A percentile compares a stretch with the other conserved stretches of the same genome.
phyloP scores from a whole-genome alignment of 257 asterid genomes.

The Coffea eugenioides region DNA sequence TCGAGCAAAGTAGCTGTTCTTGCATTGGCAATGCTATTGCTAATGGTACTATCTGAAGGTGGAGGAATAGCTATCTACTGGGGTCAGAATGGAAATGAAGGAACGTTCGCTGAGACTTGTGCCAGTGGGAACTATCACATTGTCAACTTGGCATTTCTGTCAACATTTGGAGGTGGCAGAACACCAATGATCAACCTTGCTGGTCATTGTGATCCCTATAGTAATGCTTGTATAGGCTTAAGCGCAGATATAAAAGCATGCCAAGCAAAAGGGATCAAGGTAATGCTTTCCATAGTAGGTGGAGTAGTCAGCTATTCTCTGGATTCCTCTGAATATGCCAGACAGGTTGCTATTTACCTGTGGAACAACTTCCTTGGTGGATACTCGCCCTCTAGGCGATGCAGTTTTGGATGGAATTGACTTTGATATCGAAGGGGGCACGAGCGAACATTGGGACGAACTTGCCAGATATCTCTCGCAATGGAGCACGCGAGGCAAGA shows the following conservation, averaged over 20 bases:
- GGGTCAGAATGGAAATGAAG: constrained; percentile 66
- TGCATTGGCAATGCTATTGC: neutral
- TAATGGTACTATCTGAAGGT: constrained; percentile 29
- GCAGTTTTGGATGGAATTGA: constrained; percentile 58
- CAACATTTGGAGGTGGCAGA: constrained; percentile 47
- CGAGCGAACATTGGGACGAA: constrained; percentile 47
- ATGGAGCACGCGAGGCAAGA: constrained; percentile 40
- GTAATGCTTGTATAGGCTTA: constrained; percentile 35
- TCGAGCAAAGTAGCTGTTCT: neutral
- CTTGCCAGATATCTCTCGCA: constrained; percentile 38
- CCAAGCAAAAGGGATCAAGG: constrained; percentile 46
- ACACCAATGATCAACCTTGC: constrained; percentile 54
- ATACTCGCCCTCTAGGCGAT: constrained; percentile 41
- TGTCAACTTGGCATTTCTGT: constrained; percentile 51
- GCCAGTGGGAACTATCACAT: constrained; percentile 45
- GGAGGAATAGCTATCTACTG: constrained; percentile 57
- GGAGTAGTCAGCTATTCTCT: constrained; percentile 49
- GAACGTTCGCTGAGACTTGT: constrained; percentile 52
- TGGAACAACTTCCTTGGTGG: constrained; percentile 62
- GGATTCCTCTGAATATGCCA: constrained; percentile 39
- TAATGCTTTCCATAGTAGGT: constrained; percentile 55
- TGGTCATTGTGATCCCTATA: constrained; percentile 58
- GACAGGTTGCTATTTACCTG: constrained; percentile 42
- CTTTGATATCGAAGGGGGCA: constrained; percentile 58
- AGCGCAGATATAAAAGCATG: constrained; percentile 49